Evolutionary conservation across 352 stramenopile species (phyloP), one percentile per base, ranked within the genome.

Genomic region (Globisporangium cystogenes): DNA sequence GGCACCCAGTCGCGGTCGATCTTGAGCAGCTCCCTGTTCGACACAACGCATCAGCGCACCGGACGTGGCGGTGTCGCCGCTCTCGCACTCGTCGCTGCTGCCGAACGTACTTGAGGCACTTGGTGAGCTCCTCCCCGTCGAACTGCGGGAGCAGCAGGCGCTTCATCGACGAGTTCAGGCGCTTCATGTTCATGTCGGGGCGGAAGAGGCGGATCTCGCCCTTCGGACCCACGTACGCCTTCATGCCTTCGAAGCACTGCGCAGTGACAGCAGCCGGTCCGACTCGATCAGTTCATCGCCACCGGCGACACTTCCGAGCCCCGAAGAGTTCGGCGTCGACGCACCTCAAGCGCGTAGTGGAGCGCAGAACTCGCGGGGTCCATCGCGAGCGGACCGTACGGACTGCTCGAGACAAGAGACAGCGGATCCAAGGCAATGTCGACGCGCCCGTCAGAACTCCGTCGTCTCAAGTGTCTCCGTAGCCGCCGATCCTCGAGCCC

Each of bases 121-220:
- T 75, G 49, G 89, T 90, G 36, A 98, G 67, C 67, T 98, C 76
- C 4, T 97, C 65, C 3, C 64, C 71, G 67, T 99, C 87, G 65
- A 99, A 98, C 53, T 75, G 69, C 23, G 90, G 90, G 35, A 98
- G 70, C 39, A 87, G 64, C 27, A 98, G 72, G n/a, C 91, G 81
- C 56, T 93, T 79, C 92, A 98, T 98, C 29, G 90, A 98, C 55
- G 65, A 83, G 55, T 95, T 95, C 4, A 99, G 70, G 16, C 96
- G 88, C 67, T 96, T 89, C 90, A 98, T 98, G 74, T 99, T 99
- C 73, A 96, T 92, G 51, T 98, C 87, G 14, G 95, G 95, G 55
- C 96, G 93, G 74, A 99, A 99, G 45, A 99, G 75, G 36, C 90
- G 86, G 42, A 98, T 67, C 35, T 86, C 82, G 36, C 89, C 86